phyloP scores from a whole-genome alignment of 2,329 filamentous ascomycete species.

The Didymella arachidicola region DNA sequence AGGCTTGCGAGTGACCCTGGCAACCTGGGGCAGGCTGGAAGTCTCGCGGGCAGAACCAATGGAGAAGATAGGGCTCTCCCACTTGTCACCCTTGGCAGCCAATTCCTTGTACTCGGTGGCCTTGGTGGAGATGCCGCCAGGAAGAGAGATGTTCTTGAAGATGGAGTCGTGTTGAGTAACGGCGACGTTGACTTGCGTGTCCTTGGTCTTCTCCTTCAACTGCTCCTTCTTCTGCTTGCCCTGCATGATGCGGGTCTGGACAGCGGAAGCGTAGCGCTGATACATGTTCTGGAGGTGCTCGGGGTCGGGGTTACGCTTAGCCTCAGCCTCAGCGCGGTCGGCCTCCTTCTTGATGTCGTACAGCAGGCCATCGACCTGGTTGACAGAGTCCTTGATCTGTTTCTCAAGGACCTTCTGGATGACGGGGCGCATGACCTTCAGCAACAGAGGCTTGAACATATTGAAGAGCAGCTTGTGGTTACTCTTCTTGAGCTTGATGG shows the following conservation, averaged over 20 bases:
- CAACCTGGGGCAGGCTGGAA: conserved; percentile 69
- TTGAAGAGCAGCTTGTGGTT: conserved; percentile 91
- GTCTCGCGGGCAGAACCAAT: conserved; percentile 81
- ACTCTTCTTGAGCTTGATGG: conserved; percentile 91
- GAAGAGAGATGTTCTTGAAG: conserved; percentile 86
- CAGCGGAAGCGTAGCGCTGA: conserved; percentile 78
- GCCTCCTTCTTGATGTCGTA: conserved; percentile 85
- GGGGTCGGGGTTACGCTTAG: conserved; percentile 69
- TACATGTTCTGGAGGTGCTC: conserved; percentile 83
- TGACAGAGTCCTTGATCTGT: conserved; percentile 83
- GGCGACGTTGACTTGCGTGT: conserved; percentile 82
- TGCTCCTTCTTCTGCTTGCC: conserved; percentile 79
- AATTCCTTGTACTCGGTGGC: conserved; percentile 92
- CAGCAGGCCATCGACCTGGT: conserved; percentile 74
- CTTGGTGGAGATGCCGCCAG: conserved; percentile 89
- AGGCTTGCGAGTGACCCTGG: conserved; percentile 65
- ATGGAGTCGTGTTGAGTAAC: conserved; percentile 88
- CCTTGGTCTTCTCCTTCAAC: conserved; percentile 57
- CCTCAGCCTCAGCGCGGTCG: conserved; percentile 72
- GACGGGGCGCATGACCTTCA: conserved; percentile 82
- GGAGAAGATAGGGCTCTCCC: conserved; percentile 93
- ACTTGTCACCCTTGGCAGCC: conserved; percentile 85
- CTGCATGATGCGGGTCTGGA: conserved; percentile 75
- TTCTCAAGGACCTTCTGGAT: conserved; percentile 90
- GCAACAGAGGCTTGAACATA: conserved; percentile 84